phyloP scores from a whole-genome alignment of 1,139 yeast species.

The Saccharomyces hybrid region DNA sequence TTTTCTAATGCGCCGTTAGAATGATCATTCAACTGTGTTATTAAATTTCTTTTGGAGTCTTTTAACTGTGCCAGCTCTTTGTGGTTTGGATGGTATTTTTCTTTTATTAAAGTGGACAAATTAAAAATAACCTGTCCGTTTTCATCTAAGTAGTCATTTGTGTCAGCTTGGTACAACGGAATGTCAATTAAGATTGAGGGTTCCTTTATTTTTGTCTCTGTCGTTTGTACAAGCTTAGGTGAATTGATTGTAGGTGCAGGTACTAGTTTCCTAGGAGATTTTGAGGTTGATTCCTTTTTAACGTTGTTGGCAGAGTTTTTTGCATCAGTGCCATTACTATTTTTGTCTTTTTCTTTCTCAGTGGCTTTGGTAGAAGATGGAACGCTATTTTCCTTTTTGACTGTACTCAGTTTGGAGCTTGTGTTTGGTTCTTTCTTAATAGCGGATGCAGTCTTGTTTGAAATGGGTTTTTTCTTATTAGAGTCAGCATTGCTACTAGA shows the following conservation, averaged over 20 bases:
- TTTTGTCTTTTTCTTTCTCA: conserved; percentile 12
- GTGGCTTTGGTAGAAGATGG: background rate
- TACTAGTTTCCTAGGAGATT: conserved; percentile 18
- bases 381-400: background rate
- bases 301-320: background rate
- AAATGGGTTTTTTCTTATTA: background rate
- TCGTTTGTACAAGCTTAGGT: conserved; percentile 23
- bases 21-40: conserved; percentile 46
- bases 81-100: conserved; percentile 36
- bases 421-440: background rate
- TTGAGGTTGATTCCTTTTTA: conserved; percentile 4
- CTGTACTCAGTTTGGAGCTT: background rate
- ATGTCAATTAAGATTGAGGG: conserved; percentile 50
- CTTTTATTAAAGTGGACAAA: conserved; percentile 73
- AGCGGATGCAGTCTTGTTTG: background rate
- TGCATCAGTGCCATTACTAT: background rate
- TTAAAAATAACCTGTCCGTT: conserved; percentile 70
- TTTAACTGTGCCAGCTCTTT: conserved; percentile 45
- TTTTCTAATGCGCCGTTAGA: conserved; percentile 38
- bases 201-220: conserved; percentile 32
- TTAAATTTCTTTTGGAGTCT: conserved; percentile 58
- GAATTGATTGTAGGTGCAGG: conserved; percentile 29
- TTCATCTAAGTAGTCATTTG: conserved; percentile 47
- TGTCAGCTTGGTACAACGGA: conserved; percentile 40
- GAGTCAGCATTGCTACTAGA: background rate